Base-by-base conservation (phyloP, 805 yeast species). In the Candida nitratophila region DNA sequence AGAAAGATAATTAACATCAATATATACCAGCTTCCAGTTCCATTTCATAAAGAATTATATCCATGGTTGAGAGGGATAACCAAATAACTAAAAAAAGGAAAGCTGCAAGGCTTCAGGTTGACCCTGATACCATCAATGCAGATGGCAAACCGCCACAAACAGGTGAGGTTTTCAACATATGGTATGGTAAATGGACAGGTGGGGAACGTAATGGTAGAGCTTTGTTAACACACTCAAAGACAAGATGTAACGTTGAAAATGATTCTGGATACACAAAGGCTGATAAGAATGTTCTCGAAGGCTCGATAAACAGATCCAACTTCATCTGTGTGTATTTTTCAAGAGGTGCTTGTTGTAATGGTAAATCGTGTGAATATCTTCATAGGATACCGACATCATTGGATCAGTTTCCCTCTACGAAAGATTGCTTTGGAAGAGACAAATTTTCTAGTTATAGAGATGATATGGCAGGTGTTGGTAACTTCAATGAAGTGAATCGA, bases 381-480 rank as follows among this genome's bases (percentile, higher is more conserved):
- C 99, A 91, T 60, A 68, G 96, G 42, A 57, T 86, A 7, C 98
- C 99, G 0, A 61, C 56, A 2, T 74, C 70, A 0, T 55, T 61
- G 7, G 96, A 90, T 55, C 61, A 69, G 33, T 70, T 70, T 39
- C 72, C 80, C 2, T 72, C 82, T 2, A 78, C 88, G 0, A 71
- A 78, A 22, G 99, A 91, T 63, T 90, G 97, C 56, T 91, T 91
- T 69, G 98, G 97, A 1, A 68, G 99, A 47, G 96, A 86, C 56
- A 87, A 85, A 60, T 83, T 83, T 49, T 70, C 84, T 1, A 84
- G 79, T 40, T 87, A 86, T 55, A 68, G 89, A 51, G 96, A 91
- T 51, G 98, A 91, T 63, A 89, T 89, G 96, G 79, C 84, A 26
- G 99, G 99, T 30, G 83, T 89, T 3, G 99, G 98, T 0, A 80